Evolutionary conservation across 2,329 filamentous ascomycete species (phyloP), one percentile per base, ranked within the genome.

Genomic region (Cercospora sp.): DNA sequence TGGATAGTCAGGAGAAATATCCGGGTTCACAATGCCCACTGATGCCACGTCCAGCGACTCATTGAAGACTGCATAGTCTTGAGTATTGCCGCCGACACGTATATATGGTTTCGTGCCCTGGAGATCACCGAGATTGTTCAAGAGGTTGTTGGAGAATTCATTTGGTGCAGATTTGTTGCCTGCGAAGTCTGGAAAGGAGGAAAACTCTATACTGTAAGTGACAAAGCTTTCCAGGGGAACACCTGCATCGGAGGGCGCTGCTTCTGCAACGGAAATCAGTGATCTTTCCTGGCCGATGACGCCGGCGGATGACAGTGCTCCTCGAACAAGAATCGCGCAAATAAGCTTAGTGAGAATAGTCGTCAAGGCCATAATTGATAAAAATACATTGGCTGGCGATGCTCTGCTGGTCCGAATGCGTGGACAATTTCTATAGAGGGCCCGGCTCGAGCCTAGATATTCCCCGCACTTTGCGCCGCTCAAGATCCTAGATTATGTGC

Each of bases 1-100:
- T 1, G 88, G 88, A 70, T 89, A 90, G 76, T 90, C 87, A 0
- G 77, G 68, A 0, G 87, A 87, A 23, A 83, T 80, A 0, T 77
- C 75, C 0, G 81, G 80, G 65, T 88, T 81, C 62, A 85, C 79
- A 2, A 82, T 86, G 31, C 87, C 87, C 60, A 87, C 82, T 9
- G 85, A 79, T 5, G 84, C 85, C 6, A 80, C 79, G 1, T 80
- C 75, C 5, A 88, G 83, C 3, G 82, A 82, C 1, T 82, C 78
- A 70, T 89, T 83, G 76, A 87, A 90, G 42, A 90, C 80, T 5
- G 87, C 86, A 70, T 86, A 88, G 78, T 90, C 88, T 72, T 90
- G 88, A 0, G 88, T 89, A 73, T 89, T 90, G n/a, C 88, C 88
- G 3, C 88, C 88, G 1, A 90, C 87, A 16, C 88, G 82, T 65